Percentiles rank a stretch among this genome's conserved stretches.
Conservation (phyloP, 345 rosid species). For the Clarkia xantiana region DNA sequence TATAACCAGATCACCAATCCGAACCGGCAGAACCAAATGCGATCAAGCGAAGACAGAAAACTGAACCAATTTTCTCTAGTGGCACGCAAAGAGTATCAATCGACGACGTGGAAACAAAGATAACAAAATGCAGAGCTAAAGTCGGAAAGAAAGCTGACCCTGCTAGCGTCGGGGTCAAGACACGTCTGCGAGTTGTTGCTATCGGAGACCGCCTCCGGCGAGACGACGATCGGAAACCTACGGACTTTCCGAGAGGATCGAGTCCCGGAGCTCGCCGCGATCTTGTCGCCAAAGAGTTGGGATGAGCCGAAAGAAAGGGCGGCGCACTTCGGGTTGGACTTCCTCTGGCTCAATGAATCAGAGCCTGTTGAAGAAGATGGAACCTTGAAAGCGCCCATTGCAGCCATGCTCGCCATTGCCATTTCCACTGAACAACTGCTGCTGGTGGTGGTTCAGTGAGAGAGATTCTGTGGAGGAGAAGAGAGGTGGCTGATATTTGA, state of each 20-base stretch:
- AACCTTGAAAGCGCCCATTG: conserved; percentile 18
- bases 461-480: conserved; percentile 3
- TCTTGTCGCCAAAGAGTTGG: conserved; percentile 30
- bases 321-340: conserved; percentile 4
- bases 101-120: too few relatives aligned
- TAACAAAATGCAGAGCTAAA: not conserved
- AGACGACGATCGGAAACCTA: conserved; percentile 31
- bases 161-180: conserved; percentile 95
- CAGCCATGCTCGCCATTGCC: conserved; percentile 43
- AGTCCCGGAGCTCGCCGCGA: conserved; percentile 5
- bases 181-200: conserved; percentile 81
- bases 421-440: not conserved
- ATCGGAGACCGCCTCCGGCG: conserved; percentile 87
- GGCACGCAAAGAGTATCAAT: too few relatives aligned
- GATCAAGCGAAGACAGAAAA: too few relatives aligned
- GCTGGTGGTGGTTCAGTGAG: not conserved
- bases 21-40: too few relatives aligned
- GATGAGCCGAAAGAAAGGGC: conserved; percentile 21
- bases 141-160: conserved; percentile 30
- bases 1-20: too few relatives aligned
- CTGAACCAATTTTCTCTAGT: too few relatives aligned
- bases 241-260: conserved; percentile 2
- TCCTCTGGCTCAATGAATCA: conserved; percentile 8
- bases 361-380: conserved; percentile 15
- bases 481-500: not conserved